phyloP scores from a whole-genome alignment of 1,284 basidiomycete genomes.

The Ustilago vetiveriae region DNA sequence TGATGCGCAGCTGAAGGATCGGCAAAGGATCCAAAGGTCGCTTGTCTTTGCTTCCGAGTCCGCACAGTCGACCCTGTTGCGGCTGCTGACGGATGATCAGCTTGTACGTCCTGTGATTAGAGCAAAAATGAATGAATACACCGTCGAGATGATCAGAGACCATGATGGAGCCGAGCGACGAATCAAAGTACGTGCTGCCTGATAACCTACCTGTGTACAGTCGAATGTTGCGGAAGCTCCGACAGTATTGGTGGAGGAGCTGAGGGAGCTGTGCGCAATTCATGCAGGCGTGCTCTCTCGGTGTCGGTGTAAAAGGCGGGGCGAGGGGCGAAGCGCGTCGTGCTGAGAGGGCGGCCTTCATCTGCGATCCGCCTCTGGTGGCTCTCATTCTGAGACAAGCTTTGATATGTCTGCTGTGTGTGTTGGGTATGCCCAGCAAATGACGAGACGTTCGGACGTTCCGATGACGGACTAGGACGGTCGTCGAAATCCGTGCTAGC shows the following conservation, averaged over 20 bases:
- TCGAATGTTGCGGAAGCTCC: slow-evolving; percentile 26
- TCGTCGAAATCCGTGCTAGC: neutral
- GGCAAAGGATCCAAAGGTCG: slow-evolving; percentile 53
- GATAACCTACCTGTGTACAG: slow-evolving; percentile 20
- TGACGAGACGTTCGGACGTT: neutral
- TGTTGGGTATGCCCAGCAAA: neutral
- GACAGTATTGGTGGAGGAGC: slow-evolving; percentile 31
- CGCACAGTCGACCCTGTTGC: slow-evolving; percentile 45
- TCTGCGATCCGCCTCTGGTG: neutral
- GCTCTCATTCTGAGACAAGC: neutral
- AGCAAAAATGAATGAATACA: neutral
- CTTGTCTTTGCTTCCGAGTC: slow-evolving; percentile 52
- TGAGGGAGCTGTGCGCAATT: slow-evolving; percentile 11
- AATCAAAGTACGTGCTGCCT: no score
- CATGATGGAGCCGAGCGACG: no score
- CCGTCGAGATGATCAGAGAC: neutral
- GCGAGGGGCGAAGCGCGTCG: neutral
- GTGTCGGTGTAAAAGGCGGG: neutral
- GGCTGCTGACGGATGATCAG: slow-evolving; percentile 52
- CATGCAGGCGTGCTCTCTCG: slow-evolving; percentile 1
- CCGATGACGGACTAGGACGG: neutral
- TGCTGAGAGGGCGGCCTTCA: neutral
- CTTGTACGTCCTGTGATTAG: slow-evolving; percentile 24
- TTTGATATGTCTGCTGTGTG: neutral
- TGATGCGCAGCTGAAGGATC: slow-evolving; percentile 48